Evolutionary conservation across 179 eudicot genomes (phyloP), one percentile per base, ranked within the genome.

Genomic region (Carnegiea gigantea): DNA sequence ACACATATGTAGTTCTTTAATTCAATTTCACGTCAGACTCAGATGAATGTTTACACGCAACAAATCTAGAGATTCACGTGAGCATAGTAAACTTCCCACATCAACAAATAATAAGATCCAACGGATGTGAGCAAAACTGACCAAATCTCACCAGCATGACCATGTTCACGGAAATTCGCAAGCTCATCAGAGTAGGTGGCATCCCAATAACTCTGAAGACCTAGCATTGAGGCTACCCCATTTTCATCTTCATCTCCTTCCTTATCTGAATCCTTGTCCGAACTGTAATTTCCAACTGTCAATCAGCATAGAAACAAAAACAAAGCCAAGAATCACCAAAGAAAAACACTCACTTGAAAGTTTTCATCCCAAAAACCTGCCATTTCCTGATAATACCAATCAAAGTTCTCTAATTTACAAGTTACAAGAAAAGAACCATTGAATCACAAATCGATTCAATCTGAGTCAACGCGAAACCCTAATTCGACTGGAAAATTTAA

Each of bases 201-300:
- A 80, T 96, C 97, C 99, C 99, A 96, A 65, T 96, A 96, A 86
- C 99, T 96, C 88, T 94, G 99, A 86, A 94, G 95, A 53, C 99
- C 99, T 76, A 96, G 84, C 98, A 92, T 91, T 51, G 99, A 96
- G 15, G 92, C 70, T 65, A 90, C 84, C 43, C 89, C 91, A 78
- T 95, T 96, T 21, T 89, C 97, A 68, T 90, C 91, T 86, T 90
- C 97, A 11, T 79, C 85, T 59, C 83, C 86, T 77, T 94, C 99
- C 88, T 93, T 90, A 86, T 93, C 97, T 73, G 99, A 95, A 86
- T 93, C 98, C 88, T 93, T 93, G 88, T 93, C 98, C 40, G 98
- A 93, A 85, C 95, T 92, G 89, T 59, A 30, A 70, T 33, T 36
- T 15, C n/a, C 44, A 67, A 67, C 12, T 30, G 14, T 40, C 43